Evolutionary conservation across 2,329 filamentous ascomycete species (phyloP).

Genomic region (Fusarium pilosicola): DNA sequence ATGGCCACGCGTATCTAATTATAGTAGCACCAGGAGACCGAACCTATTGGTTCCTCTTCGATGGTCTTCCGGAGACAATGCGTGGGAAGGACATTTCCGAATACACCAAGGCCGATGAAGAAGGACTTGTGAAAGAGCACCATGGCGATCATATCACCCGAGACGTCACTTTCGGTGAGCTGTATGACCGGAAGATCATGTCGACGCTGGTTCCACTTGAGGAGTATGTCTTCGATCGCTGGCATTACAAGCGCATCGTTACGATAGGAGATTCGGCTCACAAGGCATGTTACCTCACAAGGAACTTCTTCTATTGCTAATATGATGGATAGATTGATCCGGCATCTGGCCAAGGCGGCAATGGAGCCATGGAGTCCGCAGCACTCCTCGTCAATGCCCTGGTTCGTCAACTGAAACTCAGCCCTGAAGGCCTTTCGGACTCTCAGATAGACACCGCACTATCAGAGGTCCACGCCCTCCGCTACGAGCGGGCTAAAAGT

Average conservation of each 20-base stretch:
- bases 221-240: neutral
- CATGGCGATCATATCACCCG: neutral
- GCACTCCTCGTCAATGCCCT: neutral
- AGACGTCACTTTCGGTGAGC: neutral
- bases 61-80: neutral
- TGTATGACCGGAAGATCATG: neutral
- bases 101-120: neutral
- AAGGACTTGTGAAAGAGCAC: neutral
- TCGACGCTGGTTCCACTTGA: neutral
- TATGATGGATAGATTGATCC: neutral
- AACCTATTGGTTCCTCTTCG: neutral
- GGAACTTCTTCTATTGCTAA: rapidly evolving
- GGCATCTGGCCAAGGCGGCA: neutral
- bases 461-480: neutral
- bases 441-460: neutral
- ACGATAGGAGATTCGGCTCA: neutral
- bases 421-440: neutral
- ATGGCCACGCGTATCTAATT: neutral
- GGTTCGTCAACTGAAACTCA: neutral
- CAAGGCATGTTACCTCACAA: neutral
- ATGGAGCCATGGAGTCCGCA: neutral
- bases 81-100: neutral
- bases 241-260: neutral
- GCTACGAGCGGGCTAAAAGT: neutral
- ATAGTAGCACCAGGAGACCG: neutral